Evolutionary conservation across 1,139 yeast genomes (phyloP), one percentile per base, ranked within the genome.

Genomic region (Kodamaea fungicola): DNA sequence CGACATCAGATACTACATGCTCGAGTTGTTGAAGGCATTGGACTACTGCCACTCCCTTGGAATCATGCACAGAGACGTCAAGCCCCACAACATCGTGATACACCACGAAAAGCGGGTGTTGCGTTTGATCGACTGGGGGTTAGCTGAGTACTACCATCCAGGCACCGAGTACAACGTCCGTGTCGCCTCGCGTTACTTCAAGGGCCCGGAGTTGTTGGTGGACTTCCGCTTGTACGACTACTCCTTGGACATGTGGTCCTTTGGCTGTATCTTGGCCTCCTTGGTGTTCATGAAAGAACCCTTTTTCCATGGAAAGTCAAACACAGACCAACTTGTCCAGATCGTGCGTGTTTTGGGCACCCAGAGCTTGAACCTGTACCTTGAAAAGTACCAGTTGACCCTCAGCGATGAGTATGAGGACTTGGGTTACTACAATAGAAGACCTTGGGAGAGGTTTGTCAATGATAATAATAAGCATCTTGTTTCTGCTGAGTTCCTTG

Each of bases 31-130:
- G 51, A 82, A 78, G 52, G 98, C 98, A 0, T 73, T 94, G 45
- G 97, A 94, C 62, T 94, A 78, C 60, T 85, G 94, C 33, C 99
- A 94, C 63, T 87, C 96, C 6, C 88, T 87, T 88, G 99, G 98
- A 30, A 90, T 94, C 45, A 94, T 94, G 87, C 99, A 94, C 63
- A 74, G 99, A 59, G 99, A 94, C 62, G 98, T 94, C 44, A 94
- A 94, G 62, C 98, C 98, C 22, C 97, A 94, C 59, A 94, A 94
- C 57, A 94, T 94, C 33, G 92, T 94, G 97, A 94, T 94, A 55
- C 98, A 94, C 60, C 97, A 92, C 49, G 78, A 78, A 38, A 72
- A 73, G 48, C 76, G 78, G 51, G 69, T 67, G 43, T 68, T 94
- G 49, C 76, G 97, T 47, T 75, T 94, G 46, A 94, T 94, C 49